Base-by-base conservation (phyloP, 2,329 filamentous ascomycete genomes). In the Fusarium humuli region DNA sequence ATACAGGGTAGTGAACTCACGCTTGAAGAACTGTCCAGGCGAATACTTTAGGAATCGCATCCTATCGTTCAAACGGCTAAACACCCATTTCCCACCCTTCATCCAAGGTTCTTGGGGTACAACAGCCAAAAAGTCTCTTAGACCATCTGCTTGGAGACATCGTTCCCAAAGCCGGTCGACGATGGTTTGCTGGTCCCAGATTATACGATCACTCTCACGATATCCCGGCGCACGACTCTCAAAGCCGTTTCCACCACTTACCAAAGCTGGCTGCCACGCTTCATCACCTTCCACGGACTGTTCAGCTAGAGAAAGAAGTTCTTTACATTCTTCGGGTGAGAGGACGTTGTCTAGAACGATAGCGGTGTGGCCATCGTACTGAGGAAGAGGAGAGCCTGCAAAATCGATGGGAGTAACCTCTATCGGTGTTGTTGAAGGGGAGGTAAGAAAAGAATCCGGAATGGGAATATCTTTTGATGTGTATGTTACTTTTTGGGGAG, bases 41-140 rank as follows among this genome's bases (percentile, higher is more conserved):
- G 84, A 84, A 77, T 96, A 96, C 74, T 88, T 90, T 53, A 97
- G 80, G 73, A 94, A 94, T 29, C 93, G 83, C 85, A 94, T 86
- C 37, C 92, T 82, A 76, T 94, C 87, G 77, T 96, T 96, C 44
- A 93, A 77, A 12, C 90, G 71, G 34, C 77, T 66, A 68, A 87
- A 84, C 50, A 77, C 75, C 83, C 84, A 85, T 49, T 74, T 69
- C 6, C 75, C 76, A 29, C 62, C 67, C 6, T 67, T 67, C 27
- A 61, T 60, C 22, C 62, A 61, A 22, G 72, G 60, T 9, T 78
- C 72, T 23, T 77, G 69, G 1, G 79, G 73, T 20, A 84, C 73
- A 4, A 74, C 72, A 2, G 73, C 77, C 25, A 88, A 70, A 53
- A 79, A 71, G 34, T 83, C 80, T 18, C 67, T 70, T 32, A 88